A percentile compares a stretch with the other conserved stretches of the same genome.
Conservation (phyloP, 2,329 filamentous ascomycete genomes). For the Aspergillus calidoustus region DNA sequence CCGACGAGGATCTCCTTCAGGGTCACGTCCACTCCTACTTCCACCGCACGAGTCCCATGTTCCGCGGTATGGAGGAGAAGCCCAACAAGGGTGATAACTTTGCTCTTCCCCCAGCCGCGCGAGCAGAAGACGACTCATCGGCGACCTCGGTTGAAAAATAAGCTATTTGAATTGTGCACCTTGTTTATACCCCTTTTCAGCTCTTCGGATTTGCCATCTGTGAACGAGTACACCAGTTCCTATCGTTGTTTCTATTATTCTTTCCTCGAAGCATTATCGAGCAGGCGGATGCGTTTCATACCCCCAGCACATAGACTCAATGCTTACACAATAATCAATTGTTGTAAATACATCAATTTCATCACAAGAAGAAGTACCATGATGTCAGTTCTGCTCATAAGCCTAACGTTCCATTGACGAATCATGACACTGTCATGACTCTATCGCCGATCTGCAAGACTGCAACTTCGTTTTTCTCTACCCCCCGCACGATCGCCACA, state of each 20-base stretch:
- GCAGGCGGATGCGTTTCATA: conserved; percentile 14
- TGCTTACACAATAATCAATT: not conserved
- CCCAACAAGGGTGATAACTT: conserved; percentile 38
- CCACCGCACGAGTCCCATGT: conserved; percentile 55
- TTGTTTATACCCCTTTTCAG: conserved; percentile 17
- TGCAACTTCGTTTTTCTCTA: not conserved
- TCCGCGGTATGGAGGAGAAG: conserved; percentile 43
- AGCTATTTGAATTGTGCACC: not conserved
- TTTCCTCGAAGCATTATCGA: not conserved
- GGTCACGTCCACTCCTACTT: conserved; percentile 58
- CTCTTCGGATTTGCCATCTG: not conserved
- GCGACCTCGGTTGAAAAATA: conserved; percentile 29
- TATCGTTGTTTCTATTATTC: conserved; percentile 15
- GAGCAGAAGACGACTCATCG: conserved; percentile 29
- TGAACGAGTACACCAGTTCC: conserved; percentile 5
- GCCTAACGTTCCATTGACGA: not conserved
- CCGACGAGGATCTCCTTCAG: conserved; percentile 53
- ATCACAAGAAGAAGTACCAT: not conserved
- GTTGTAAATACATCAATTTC: not conserved
- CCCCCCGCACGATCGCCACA: not conserved
- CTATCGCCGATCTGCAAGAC: not conserved
- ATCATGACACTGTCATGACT: not conserved
- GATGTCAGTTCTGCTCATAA: not conserved
- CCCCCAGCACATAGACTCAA: conserved; percentile 15
- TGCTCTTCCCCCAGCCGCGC: conserved; percentile 40